Conservation (phyloP, 306 rosid genomes). For the Purshia tridentata region DNA sequence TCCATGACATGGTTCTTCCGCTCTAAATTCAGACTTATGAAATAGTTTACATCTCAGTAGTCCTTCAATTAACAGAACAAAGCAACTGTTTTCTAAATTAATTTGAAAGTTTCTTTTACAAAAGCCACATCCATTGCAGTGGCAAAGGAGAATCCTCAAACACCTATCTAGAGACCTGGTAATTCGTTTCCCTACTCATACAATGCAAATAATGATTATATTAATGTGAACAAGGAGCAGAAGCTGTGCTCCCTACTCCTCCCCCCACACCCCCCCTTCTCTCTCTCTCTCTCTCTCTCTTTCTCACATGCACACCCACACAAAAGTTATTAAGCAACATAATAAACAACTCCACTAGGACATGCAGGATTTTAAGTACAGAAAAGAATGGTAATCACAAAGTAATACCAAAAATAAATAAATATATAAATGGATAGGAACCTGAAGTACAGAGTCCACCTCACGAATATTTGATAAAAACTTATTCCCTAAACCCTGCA, state of each 20-base stretch:
- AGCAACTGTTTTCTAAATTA: neutral
- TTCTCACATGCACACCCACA: neutral
- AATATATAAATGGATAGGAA: constrained; percentile 27
- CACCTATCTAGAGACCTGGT: neutral
- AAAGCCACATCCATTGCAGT: neutral
- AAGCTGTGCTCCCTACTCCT: neutral
- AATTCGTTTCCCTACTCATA: neutral
- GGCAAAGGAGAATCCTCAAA: constrained; percentile 2
- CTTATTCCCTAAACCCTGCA: constrained; percentile 95
- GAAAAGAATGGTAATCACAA: constrained; percentile 2
- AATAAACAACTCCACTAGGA: neutral
- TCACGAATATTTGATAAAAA: constrained; percentile 92
- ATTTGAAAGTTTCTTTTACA: neutral
- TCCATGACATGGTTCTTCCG: neutral
- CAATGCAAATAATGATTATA: neutral
- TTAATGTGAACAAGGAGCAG: neutral
- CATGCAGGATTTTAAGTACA: neutral
- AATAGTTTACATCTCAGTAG: neutral
- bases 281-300: neutral
- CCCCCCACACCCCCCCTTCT: too few relatives aligned
- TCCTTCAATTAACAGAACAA: neutral
- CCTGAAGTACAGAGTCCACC: constrained; percentile 98
- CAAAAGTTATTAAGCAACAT: neutral
- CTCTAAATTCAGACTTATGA: neutral
- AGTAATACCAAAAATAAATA: constrained; percentile 17